A percentile compares a stretch with the other conserved stretches of the same genome.
Evolutionary conservation across 768 basidiomycete species (phyloP).

Genomic region (Kwoniella europaea): DNA sequence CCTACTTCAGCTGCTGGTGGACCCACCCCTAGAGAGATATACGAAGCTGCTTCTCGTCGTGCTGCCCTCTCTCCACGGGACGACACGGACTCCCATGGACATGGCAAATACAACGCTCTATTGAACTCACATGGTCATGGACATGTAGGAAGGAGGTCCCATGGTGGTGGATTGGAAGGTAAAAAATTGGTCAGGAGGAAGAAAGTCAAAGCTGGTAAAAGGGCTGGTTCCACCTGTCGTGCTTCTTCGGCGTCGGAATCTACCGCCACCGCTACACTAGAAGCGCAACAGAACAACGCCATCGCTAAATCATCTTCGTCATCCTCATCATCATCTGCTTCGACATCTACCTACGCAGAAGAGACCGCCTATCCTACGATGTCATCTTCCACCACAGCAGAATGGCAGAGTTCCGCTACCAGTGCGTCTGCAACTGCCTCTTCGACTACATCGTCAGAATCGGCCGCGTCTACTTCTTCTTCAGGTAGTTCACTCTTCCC

Average conservation of each 20-base stretch:
- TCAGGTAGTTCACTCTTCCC: conserved; percentile 18
- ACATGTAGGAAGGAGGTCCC: conserved; percentile 3
- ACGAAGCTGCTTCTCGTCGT: conserved; percentile 10
- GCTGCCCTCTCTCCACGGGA: conserved; percentile 3
- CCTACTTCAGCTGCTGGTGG: conserved; percentile 1
- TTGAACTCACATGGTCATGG: conserved; percentile 12
- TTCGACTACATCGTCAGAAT: conserved; percentile 12
- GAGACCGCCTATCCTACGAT: conserved; percentile 14
- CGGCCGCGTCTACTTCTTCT: conserved; percentile 26
- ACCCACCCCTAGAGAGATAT: conserved; percentile 15
- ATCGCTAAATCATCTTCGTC: background rate
- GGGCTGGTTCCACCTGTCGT: conserved; percentile 11
- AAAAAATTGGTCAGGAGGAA: conserved; percentile 23
- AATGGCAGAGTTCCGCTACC: conserved; percentile 6
- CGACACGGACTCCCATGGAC: conserved; percentile 7
- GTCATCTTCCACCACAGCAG: conserved; percentile 2
- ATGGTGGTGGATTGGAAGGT: conserved; percentile 2
- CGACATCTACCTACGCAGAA: conserved; percentile 5
- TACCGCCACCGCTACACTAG: background rate
- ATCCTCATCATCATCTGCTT: conserved; percentile 11
- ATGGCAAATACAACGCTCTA: conserved; percentile 7
- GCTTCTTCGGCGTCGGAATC: background rate
- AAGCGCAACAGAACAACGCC: conserved; percentile 16
- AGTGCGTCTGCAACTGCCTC: conserved; percentile 5
- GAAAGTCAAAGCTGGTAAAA: conserved; percentile 11